Conservation (phyloP, 225 moss, liverwort and hornwort species). For the Marchantia polymorpha region DNA sequence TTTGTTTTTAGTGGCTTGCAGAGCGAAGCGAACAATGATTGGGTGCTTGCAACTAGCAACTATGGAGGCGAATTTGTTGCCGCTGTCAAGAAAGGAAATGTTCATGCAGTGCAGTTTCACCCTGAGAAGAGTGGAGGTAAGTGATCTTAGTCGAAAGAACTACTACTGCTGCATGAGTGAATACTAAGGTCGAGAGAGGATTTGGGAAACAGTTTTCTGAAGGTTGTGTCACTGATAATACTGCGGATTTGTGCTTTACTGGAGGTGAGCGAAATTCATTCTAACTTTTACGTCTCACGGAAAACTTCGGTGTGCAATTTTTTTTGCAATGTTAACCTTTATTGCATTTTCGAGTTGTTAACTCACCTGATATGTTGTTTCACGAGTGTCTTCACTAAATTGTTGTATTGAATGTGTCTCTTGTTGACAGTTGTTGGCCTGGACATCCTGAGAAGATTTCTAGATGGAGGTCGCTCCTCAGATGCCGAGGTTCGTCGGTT, state of each 20-base stretch:
- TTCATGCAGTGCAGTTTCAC: slow-evolving; percentile 93
- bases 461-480: slow-evolving; percentile 64
- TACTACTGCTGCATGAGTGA: background rate
- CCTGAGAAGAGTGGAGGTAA: slow-evolving; percentile 98
- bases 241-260: background rate
- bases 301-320: no score
- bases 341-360: no score
- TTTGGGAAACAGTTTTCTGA: no score
- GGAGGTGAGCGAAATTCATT: background rate
- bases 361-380: no score
- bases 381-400: background rate
- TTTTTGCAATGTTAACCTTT: no score
- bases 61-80: slow-evolving; percentile 93
- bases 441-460: slow-evolving; percentile 82
- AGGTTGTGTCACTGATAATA: background rate
- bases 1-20: slow-evolving; percentile 35
- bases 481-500: slow-evolving; percentile 73
- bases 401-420: background rate
- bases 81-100: slow-evolving; percentile 80
- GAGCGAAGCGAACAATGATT: slow-evolving; percentile 78
- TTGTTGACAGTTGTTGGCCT: slow-evolving; percentile 62
- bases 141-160: background rate
- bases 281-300: background rate
- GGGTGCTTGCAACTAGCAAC: slow-evolving; percentile 84
- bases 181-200: background rate